Percentiles rank a stretch among this genome's conserved stretches.
Evolutionary conservation across 441 rosid genomes (phyloP).

Genomic region (Cnidoscolus chayamansa): DNA sequence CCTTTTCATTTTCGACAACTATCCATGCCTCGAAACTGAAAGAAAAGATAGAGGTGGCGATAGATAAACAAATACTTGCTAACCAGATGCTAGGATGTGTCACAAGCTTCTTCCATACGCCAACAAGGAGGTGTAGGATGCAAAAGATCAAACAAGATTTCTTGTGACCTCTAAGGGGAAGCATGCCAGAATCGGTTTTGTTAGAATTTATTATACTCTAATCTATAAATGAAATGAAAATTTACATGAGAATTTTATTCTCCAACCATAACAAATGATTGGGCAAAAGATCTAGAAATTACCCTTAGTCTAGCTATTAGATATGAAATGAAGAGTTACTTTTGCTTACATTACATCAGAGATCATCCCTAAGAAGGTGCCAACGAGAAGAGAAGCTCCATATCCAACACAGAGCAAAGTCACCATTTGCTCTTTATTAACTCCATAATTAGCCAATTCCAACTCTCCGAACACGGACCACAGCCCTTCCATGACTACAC

Average conservation of each 20-base stretch:
- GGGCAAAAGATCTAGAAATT: conserved; percentile 4
- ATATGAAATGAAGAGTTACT: neutral
- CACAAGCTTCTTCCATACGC: conserved; percentile 63
- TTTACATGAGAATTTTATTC: neutral
- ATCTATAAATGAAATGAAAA: conserved; percentile 13
- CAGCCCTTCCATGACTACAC: conserved; percentile 65
- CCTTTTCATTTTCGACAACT: conserved; percentile 82
- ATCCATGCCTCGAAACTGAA: conserved; percentile 87
- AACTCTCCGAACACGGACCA: conserved; percentile 82
- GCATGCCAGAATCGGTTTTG: conserved; percentile 8
- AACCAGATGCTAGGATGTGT: conserved; percentile 55
- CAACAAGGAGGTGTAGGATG: conserved; percentile 63
- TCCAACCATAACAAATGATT: neutral
- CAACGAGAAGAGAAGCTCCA: conserved; percentile 53
- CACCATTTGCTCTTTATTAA: conserved; percentile 53
- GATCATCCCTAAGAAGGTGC: conserved; percentile 59
- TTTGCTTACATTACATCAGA: conserved; percentile 71
- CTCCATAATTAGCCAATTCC: conserved; percentile 46
- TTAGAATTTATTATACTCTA: conserved; percentile 11
- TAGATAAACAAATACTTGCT: conserved; percentile 58
- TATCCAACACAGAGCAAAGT: conserved; percentile 51
- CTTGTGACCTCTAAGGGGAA: conserved; percentile 67
- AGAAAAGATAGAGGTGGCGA: conserved; percentile 61
- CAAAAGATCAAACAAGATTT: conserved; percentile 66
- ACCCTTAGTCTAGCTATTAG: neutral